Percentiles rank a stretch among this genome's conserved stretches.
Conservation (phyloP, 305 asterid genomes). For the Ilex paraguariensis region DNA sequence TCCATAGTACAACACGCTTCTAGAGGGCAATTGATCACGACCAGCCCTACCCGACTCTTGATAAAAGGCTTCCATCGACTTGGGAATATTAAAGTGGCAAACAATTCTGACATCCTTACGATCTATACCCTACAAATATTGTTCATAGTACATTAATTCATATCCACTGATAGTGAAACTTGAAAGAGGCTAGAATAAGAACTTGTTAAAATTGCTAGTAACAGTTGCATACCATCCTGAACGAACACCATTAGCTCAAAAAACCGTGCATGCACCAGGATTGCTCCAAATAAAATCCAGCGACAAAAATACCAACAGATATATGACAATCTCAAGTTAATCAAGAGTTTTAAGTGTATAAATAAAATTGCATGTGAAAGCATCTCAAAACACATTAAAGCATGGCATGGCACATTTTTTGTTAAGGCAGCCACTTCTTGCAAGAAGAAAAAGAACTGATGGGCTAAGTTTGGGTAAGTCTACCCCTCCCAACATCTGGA, state of each 20-base stretch:
- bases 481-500: too few relatives aligned
- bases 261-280: conserved; percentile 24
- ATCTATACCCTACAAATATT: conserved; percentile 73
- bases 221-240: conserved; percentile 85
- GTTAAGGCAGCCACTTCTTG: too few relatives aligned
- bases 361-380: too few relatives aligned
- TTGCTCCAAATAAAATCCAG: conserved; percentile 42
- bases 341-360: background rate
- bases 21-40: conserved; percentile 93
- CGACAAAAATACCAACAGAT: conserved; percentile 19
- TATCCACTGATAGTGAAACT: conserved; percentile 12
- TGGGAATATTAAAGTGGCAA: conserved; percentile 91
- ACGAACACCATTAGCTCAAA: conserved; percentile 36
- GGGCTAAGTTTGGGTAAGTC: too few relatives aligned
- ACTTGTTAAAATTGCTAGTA: background rate
- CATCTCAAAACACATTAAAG: too few relatives aligned
- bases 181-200: background rate
- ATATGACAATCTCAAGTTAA: conserved; percentile 18
- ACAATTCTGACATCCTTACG: conserved; percentile 92
- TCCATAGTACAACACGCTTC: conserved; percentile 85
- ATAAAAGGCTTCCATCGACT: conserved; percentile 96
- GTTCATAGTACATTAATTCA: conserved; percentile 6
- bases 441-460: too few relatives aligned
- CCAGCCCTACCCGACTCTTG: conserved; percentile 99
- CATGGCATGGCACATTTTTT: too few relatives aligned